These are phyloP conservation scores for Radiomyces spectabilis DNA, from an alignment of 192 early-diverging fungal species.

Conservation along the genomic window DNA sequence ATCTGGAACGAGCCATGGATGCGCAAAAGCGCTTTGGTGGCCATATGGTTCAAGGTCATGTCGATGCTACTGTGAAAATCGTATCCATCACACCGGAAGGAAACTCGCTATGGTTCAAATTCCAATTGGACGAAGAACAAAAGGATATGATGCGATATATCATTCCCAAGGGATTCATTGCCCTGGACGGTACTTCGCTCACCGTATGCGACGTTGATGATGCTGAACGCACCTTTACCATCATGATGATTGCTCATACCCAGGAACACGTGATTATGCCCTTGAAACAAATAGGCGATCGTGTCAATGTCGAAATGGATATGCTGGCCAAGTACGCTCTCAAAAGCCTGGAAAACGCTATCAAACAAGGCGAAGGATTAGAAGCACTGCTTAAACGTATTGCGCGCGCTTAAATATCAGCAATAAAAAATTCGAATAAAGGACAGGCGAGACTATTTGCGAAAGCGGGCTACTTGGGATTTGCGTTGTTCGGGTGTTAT, in stretches of 20 bases:
- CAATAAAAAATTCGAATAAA: no score
- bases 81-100: conserved; percentile 71
- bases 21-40: conserved; percentile 88
- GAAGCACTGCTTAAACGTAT: conserved; percentile 24
- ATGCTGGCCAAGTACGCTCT: conserved; percentile 92
- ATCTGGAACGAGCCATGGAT: conserved; percentile 91
- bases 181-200: conserved; percentile 90
- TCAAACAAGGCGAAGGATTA: conserved; percentile 44
- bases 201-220: conserved; percentile 89
- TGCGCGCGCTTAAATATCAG: no score
- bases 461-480: no score
- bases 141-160: conserved; percentile 70
- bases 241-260: conserved; percentile 97
- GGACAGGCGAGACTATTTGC: no score
- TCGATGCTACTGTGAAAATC: conserved; percentile 82
- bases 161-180: conserved; percentile 93
- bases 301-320: conserved; percentile 95
- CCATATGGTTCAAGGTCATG: conserved; percentile 96
- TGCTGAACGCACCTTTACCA: conserved; percentile 62
- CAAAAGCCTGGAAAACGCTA: conserved; percentile 68
- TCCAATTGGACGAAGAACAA: conserved; percentile 45
- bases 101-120: conserved; percentile 75
- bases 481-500: no score
- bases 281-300: conserved; percentile 56
- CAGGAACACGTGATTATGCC: conserved; percentile 78